Percentiles rank a stretch among this genome's conserved stretches.
phyloP scores from a whole-genome alignment of 768 basidiomycete species.

The Lentinula lateritia region DNA sequence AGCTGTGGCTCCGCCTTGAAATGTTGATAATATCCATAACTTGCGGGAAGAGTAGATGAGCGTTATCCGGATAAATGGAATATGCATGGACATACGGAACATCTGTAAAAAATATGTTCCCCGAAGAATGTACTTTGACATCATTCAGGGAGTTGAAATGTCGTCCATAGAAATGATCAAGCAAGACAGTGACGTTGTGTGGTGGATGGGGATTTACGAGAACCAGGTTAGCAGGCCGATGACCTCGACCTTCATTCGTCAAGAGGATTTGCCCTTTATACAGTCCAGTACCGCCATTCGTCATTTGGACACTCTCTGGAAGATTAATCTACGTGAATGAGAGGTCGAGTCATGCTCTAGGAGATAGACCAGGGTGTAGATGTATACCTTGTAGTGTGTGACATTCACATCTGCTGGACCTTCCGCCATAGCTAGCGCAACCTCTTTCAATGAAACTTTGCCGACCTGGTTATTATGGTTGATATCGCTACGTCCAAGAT shows the following conservation, averaged over 20 bases:
- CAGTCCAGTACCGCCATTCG: conserved; percentile 38
- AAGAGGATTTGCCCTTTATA: conserved; percentile 42
- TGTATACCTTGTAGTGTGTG: conserved; percentile 9
- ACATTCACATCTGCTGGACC: conserved; percentile 8
- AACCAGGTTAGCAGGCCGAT: conserved; percentile 28
- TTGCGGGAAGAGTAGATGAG: conserved; percentile 23
- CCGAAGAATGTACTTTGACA: conserved; percentile 30
- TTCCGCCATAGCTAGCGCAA: conserved; percentile 25
- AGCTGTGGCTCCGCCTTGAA: conserved; percentile 34
- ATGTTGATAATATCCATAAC: conserved; percentile 29
- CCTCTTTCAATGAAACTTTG: conserved; percentile 37
- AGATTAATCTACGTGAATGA: conserved; percentile 10
- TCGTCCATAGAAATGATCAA: conserved; percentile 39
- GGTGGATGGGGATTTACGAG: conserved; percentile 30
- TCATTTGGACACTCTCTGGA: conserved; percentile 29
- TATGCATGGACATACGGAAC: conserved; percentile 23
- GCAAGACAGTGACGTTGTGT: conserved; percentile 31
- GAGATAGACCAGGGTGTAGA: background rate
- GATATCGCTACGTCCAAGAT: conserved; percentile 37
- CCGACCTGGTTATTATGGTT: conserved; percentile 38
- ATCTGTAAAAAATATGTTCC: conserved; percentile 16
- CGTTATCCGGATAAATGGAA: background rate
- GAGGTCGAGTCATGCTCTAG: conserved; percentile 10
- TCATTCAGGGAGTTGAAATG: conserved; percentile 45
- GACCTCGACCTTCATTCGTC: conserved; percentile 42